These are phyloP conservation scores for Geranomyces michiganensis DNA, from an alignment of 192 early-diverging fungal species.

Conservation along the genomic window DNA sequence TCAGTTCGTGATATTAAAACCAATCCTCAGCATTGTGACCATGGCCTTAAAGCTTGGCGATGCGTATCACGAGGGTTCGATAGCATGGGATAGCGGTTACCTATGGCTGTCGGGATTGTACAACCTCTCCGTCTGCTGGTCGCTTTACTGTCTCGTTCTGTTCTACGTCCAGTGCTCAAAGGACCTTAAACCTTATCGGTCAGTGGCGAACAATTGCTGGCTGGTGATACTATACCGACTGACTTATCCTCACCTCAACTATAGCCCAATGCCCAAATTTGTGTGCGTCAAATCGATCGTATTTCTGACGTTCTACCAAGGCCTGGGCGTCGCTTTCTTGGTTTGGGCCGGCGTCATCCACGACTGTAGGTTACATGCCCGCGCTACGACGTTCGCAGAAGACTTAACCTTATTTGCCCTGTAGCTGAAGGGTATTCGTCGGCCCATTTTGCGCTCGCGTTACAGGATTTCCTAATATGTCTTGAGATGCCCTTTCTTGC, in stretches of 20 bases:
- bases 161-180: conserved; percentile 62
- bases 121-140: conserved; percentile 84
- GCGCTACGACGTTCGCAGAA: neutral
- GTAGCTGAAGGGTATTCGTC: conserved; percentile 52
- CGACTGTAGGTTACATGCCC: conserved; percentile 52
- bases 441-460: conserved; percentile 74
- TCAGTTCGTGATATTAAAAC: conserved; percentile 93
- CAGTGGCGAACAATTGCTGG: neutral
- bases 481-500: conserved; percentile 87
- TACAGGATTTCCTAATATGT: conserved; percentile 91
- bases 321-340: conserved; percentile 76
- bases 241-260: neutral
- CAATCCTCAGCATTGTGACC: conserved; percentile 73
- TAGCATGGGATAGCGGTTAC: conserved; percentile 70
- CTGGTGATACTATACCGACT: neutral
- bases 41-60: conserved; percentile 77
- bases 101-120: conserved; percentile 82
- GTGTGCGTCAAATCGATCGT: conserved; percentile 91
- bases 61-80: conserved; percentile 80
- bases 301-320: conserved; percentile 96
- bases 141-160: conserved; percentile 84
- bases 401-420: neutral
- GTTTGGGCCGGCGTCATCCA: conserved; percentile 74
- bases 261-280: conserved; percentile 90
- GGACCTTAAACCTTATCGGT: conserved; percentile 41